Percentiles rank a stretch among this genome's conserved stretches.
Conservation (phyloP, 495 filamentous ascomycete species). For the Daldinia bambusicola region DNA sequence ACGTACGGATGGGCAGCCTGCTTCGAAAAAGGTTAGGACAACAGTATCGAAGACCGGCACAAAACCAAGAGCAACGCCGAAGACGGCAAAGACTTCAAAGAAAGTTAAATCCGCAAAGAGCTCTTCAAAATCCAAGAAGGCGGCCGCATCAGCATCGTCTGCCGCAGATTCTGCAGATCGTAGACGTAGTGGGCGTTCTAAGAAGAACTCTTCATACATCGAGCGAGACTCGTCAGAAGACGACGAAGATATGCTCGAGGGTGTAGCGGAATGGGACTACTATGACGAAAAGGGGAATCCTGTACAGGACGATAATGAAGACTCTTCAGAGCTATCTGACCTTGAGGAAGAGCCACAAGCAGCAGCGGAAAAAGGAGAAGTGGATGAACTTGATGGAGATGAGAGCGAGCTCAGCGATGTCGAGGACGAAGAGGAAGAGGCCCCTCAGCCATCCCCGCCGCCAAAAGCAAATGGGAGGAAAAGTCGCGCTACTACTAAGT, state of each 20-base stretch:
- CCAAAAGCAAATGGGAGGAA: slow-evolving; percentile 42
- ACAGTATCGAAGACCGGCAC: slow-evolving; percentile 40
- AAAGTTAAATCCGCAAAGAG: slow-evolving; percentile 48
- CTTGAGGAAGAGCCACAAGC: slow-evolving; percentile 37
- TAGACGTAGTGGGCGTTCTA: slow-evolving; percentile 63
- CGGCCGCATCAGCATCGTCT: slow-evolving; percentile 46
- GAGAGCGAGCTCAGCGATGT: slow-evolving; percentile 46
- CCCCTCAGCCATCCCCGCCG: slow-evolving; percentile 31
- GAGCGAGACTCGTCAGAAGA: slow-evolving; percentile 64
- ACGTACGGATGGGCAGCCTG: slow-evolving; percentile 50
- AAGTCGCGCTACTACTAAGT: slow-evolving; percentile 31
- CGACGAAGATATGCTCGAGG: slow-evolving; percentile 67
- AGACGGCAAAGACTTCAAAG: slow-evolving; percentile 47
- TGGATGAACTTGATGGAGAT: slow-evolving; percentile 35
- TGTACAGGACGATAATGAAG: slow-evolving; percentile 34
- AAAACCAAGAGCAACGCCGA: slow-evolving; percentile 46
- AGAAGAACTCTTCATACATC: slow-evolving; percentile 55
- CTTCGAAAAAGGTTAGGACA: slow-evolving; percentile 52
- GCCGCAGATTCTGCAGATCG: slow-evolving; percentile 50
- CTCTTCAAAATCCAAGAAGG: slow-evolving; percentile 49
- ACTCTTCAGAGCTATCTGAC: slow-evolving; percentile 42
- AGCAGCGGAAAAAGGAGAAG: slow-evolving; percentile 42
- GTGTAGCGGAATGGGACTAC: slow-evolving; percentile 66
- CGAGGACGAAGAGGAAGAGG: slow-evolving; percentile 40
- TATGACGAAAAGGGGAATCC: slow-evolving; percentile 46